Percentiles rank a stretch among this genome's conserved stretches.
Evolutionary conservation across 2,329 filamentous ascomycete species (phyloP).

Genomic region (Aschersonia sp.): DNA sequence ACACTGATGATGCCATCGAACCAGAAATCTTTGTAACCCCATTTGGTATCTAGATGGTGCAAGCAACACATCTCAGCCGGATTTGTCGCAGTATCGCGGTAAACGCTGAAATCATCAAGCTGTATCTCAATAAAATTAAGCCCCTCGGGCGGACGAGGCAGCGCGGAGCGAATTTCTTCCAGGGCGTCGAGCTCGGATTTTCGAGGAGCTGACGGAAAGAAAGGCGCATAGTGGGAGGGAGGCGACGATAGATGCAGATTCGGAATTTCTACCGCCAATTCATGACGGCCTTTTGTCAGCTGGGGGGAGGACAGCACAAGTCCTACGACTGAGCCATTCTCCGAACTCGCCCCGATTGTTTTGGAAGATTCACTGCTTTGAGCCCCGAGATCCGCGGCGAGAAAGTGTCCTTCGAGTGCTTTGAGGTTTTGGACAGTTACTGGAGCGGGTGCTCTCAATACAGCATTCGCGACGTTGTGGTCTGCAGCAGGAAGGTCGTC

Average conservation of each 20-base stretch:
- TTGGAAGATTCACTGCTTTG: too few species aligned
- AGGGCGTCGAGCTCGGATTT: conserved; percentile 1
- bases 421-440: too few species aligned
- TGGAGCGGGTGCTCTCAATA: too few species aligned
- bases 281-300: background rate
- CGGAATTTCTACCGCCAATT: conserved; percentile 2
- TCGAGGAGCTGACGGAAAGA: background rate
- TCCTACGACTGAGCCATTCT: too few species aligned
- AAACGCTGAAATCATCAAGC: conserved; percentile 44
- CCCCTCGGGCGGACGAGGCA: background rate
- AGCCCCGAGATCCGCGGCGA: too few species aligned
- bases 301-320: too few species aligned
- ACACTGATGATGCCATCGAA: conserved; percentile 46
- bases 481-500: too few species aligned
- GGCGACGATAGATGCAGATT: background rate
- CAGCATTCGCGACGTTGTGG: too few species aligned
- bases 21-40: conserved; percentile 23
- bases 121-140: conserved; percentile 29
- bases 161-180: conserved; percentile 3
- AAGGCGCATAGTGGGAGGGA: conserved; percentile 1
- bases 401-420: too few species aligned
- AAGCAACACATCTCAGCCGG: conserved; percentile 38
- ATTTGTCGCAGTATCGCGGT: conserved; percentile 23
- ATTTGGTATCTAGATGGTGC: conserved; percentile 30
- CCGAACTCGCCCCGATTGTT: too few species aligned